These are phyloP conservation scores for Martiniozyma abietophila DNA, from an alignment of 805 yeast genomes.

Conservation along the genomic window DNA sequence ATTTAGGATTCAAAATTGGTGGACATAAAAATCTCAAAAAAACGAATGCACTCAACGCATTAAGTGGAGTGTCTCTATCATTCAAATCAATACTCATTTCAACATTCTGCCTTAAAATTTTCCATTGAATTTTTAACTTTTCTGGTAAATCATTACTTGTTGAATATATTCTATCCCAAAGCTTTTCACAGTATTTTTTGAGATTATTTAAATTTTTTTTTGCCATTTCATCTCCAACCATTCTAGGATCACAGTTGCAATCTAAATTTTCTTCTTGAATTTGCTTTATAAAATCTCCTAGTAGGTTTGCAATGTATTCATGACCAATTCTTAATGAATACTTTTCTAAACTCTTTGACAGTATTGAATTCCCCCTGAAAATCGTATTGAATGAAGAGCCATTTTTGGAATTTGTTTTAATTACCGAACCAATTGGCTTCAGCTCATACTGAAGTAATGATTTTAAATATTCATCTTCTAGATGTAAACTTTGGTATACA, in stretches of 20 bases:
- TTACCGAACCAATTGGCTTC: slow-evolving; percentile 34
- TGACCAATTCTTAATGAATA: slow-evolving; percentile 71
- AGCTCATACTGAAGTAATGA: slow-evolving; percentile 63
- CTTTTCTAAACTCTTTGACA: slow-evolving; percentile 73
- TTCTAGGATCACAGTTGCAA: slow-evolving; percentile 78
- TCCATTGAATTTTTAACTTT: slow-evolving; percentile 55
- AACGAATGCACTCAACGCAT: slow-evolving; percentile 75
- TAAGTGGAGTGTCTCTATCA: slow-evolving; percentile 42
- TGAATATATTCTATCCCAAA: slow-evolving; percentile 58
- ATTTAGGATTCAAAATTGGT: slow-evolving; percentile 80
- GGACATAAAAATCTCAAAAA: slow-evolving; percentile 86
- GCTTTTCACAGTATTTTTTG: slow-evolving; percentile 32
- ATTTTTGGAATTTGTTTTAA: slow-evolving; percentile 32
- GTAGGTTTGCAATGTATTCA: slow-evolving; percentile 62
- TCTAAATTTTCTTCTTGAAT: slow-evolving; percentile 39
- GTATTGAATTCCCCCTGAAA: slow-evolving; percentile 77
- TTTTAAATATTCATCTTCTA: slow-evolving; percentile 66
- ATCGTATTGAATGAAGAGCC: slow-evolving; percentile 45
- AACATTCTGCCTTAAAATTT: slow-evolving; percentile 51
- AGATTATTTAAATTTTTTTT: slow-evolving; percentile 32
- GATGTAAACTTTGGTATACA: slow-evolving; percentile 60
- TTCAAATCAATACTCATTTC: slow-evolving; percentile 52
- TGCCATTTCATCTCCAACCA: slow-evolving; percentile 25
- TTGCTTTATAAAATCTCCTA: slow-evolving; percentile 58
- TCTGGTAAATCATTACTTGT: slow-evolving; percentile 71